phyloP scores from a whole-genome alignment of 495 filamentous ascomycete species.

The Aeminium ludgeri region DNA sequence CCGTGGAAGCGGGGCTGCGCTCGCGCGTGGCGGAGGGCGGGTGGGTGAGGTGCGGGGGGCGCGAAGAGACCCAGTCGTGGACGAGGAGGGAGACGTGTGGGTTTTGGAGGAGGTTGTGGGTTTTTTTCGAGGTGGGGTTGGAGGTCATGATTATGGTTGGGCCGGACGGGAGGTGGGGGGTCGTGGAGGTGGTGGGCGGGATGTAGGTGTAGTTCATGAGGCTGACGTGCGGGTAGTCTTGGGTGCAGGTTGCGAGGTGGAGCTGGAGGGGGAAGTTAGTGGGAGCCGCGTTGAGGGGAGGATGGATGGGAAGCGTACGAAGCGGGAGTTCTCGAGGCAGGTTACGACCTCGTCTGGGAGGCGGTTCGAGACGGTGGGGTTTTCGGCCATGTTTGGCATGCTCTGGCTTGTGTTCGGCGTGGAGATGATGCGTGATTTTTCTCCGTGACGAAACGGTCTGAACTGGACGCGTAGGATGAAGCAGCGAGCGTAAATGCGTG shows the following conservation, averaged over 20 bases:
- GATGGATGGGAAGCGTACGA: conserved; percentile 37
- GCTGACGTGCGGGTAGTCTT: conserved; percentile 76
- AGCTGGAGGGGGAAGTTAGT: too few relatives aligned
- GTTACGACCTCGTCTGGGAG: conserved; percentile 73
- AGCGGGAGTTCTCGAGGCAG: conserved; percentile 86
- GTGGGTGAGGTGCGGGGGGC: conserved; percentile 59
- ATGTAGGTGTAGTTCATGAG: conserved; percentile 99
- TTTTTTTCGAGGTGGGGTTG: conserved; percentile 76
- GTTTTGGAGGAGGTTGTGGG: conserved; percentile 68
- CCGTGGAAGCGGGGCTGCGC: conserved; percentile 33
- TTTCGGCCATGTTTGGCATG: too few relatives aligned
- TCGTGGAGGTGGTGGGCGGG: conserved; percentile 57
- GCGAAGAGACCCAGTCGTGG: conserved; percentile 95
- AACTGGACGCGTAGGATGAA: too few relatives aligned
- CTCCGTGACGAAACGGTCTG: too few relatives aligned
- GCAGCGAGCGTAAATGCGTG: too few relatives aligned
- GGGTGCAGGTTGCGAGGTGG: conserved; percentile 77
- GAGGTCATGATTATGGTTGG: conserved; percentile 80
- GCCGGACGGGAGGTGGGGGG: conserved; percentile 27
- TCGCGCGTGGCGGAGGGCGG: conserved; percentile 36
- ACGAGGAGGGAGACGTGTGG: conserved; percentile 88
- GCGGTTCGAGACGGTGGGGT: conserved; percentile 42
- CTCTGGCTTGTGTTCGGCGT: too few relatives aligned
- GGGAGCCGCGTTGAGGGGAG: too few relatives aligned
- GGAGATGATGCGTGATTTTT: too few relatives aligned